Evolutionary conservation across 23 red algal genomes (phyloP).

Genomic region (Chondrus crispus): DNA sequence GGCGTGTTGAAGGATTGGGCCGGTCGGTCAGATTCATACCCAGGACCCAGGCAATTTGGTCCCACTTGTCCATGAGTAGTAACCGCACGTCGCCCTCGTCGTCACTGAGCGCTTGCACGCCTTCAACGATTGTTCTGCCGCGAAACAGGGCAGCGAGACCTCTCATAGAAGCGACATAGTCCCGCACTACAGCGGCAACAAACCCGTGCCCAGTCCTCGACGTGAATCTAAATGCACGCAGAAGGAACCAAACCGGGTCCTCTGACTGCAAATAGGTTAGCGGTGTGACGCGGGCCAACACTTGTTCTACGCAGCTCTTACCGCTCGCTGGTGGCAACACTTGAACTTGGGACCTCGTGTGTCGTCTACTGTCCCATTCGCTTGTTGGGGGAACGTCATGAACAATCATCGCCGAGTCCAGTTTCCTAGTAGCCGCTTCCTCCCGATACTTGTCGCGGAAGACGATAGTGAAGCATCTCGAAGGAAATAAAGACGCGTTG

Average conservation of each 20-base stretch:
- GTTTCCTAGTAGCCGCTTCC: neutral
- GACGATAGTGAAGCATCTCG: neutral
- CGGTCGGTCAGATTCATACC: too few relatives aligned
- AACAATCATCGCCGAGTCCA: neutral
- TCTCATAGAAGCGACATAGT: neutral
- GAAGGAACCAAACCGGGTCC: neutral
- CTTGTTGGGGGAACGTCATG: neutral
- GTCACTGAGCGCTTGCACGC: too few relatives aligned
- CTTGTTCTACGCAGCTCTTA: neutral
- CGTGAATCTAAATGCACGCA: neutral
- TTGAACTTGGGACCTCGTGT: too few relatives aligned
- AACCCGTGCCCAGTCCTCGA: neutral
- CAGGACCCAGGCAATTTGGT: too few relatives aligned
- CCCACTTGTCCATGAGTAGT: too few relatives aligned
- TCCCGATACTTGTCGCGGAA: neutral
- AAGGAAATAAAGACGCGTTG: neutral
- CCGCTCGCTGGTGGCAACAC: too few relatives aligned
- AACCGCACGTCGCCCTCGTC: too few relatives aligned
- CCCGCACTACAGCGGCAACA: neutral
- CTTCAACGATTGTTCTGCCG: too few relatives aligned
- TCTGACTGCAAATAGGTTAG: neutral
- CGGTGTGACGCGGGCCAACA: neutral
- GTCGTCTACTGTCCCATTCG: neutral
- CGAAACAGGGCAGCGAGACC: neutral
- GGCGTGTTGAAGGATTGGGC: too few relatives aligned